A percentile compares a stretch with the other conserved stretches of the same genome.
phyloP scores from a whole-genome alignment of 768 basidiomycete genomes.

The Pleurotus tuber-regium region DNA sequence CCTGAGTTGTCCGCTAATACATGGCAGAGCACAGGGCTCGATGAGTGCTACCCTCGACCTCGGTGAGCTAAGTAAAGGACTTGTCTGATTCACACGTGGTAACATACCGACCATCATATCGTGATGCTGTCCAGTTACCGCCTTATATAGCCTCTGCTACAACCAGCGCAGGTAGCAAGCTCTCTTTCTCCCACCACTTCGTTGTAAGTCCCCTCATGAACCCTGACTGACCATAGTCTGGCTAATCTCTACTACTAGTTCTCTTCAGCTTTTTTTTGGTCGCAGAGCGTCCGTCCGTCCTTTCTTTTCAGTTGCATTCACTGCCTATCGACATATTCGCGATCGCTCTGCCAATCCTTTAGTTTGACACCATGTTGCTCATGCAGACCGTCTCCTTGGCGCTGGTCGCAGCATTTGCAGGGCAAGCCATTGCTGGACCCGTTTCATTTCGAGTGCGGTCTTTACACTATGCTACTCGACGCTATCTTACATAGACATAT shows the following conservation, averaged over 20 bases:
- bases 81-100: too few relatives aligned
- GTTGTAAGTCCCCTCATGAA: conserved; percentile 8
- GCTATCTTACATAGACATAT: too few relatives aligned
- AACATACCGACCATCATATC: too few relatives aligned
- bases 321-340: conserved; percentile 9
- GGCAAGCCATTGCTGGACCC: conserved; percentile 41
- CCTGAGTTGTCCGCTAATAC: too few relatives aligned
- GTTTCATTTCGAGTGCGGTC: conserved; percentile 36
- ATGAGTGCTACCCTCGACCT: too few relatives aligned
- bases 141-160: conserved; percentile 15
- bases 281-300: conserved; percentile 24
- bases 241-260: conserved; percentile 14
- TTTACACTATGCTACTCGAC: too few relatives aligned
- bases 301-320: conserved; percentile 13
- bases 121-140: too few relatives aligned
- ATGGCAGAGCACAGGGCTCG: too few relatives aligned
- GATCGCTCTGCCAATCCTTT: conserved; percentile 7
- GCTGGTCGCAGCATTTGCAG: conserved; percentile 39
- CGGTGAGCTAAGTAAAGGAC: too few relatives aligned
- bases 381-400: conserved; percentile 33
- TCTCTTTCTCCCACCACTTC: conserved; percentile 14
- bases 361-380: conserved; percentile 42
- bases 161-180: not conserved
- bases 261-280: conserved; percentile 25
- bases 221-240: not conserved